phyloP scores from a whole-genome alignment of 306 rosid genomes.

The Quercus wislizeni region DNA sequence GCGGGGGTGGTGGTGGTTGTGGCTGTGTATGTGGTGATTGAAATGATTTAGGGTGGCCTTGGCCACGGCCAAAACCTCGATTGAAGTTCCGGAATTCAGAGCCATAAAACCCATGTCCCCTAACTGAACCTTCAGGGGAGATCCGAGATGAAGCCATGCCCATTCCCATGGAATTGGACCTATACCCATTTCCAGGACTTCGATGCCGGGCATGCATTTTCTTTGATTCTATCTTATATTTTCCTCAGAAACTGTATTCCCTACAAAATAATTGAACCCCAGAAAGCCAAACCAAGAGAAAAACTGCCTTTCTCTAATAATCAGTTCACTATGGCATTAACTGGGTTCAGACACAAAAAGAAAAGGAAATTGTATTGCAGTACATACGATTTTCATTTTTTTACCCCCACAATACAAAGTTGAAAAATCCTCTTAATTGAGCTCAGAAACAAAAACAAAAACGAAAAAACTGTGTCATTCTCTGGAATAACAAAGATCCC shows the following conservation, averaged over 20 bases:
- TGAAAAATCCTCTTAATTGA: not conserved
- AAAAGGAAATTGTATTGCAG: not conserved
- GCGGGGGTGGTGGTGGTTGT: conserved; percentile 5
- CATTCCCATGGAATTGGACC: conserved; percentile 47
- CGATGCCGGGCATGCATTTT: conserved; percentile 47
- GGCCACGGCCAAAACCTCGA: conserved; percentile 48
- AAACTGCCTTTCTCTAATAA: not conserved
- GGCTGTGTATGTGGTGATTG: conserved; percentile 22
- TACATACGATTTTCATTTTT: not conserved
- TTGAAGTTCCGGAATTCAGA: conserved; percentile 34
- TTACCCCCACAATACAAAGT: not conserved
- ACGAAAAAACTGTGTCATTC: not conserved
- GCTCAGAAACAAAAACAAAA: not conserved
- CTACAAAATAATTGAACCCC: not conserved
- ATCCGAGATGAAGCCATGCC: conserved; percentile 37
- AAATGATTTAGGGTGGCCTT: conserved; percentile 38
- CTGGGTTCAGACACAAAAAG: not conserved
- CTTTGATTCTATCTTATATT: not conserved
- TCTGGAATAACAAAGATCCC: not conserved
- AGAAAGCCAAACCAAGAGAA: not conserved
- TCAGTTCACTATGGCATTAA: not conserved
- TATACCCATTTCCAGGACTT: conserved; percentile 58
- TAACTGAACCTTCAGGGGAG: conserved; percentile 39
- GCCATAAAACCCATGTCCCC: conserved; percentile 32
- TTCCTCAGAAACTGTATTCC: not conserved